Evolutionary conservation across 31 red algal species (phyloP).

Genomic region (Porphyra umbilicalis): DNA sequence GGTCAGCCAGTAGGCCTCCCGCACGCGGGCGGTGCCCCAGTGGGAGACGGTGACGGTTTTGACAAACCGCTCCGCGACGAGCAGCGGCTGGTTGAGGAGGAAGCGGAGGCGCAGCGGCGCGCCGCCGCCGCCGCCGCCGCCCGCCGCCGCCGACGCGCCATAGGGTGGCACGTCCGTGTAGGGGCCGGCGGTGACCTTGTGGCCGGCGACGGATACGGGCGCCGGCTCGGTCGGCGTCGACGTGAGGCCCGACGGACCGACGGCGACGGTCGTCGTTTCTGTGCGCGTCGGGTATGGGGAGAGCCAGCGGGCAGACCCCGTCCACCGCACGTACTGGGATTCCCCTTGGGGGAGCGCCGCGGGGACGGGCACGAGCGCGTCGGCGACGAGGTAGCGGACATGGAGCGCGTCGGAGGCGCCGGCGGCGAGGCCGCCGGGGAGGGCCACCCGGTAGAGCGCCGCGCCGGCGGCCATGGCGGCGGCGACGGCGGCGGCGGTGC

Average conservation of each 20-base stretch:
- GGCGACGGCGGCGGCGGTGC: neutral
- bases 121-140: neutral
- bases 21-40: constrained; percentile 41
- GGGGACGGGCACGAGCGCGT: constrained; percentile 31
- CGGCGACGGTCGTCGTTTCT: constrained; percentile 17
- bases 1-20: constrained; percentile 48
- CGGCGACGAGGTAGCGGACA: constrained; percentile 16
- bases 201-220: constrained; percentile 13
- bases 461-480: constrained; percentile 1
- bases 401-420: constrained; percentile 13
- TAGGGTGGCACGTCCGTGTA: constrained; percentile 26
- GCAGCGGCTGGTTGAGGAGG: constrained; percentile 51
- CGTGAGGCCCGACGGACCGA: constrained; percentile 18
- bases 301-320: constrained; percentile 28
- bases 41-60: constrained; percentile 52
- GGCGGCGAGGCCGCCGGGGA: constrained; percentile 6
- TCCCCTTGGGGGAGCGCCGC: constrained; percentile 6
- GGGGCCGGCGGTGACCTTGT: constrained; percentile 24
- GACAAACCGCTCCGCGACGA: constrained; percentile 23
- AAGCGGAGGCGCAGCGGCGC: constrained; percentile 34
- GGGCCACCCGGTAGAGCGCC: constrained; percentile 5
- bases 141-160: neutral
- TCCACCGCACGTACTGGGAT: constrained; percentile 37
- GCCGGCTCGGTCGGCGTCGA: constrained; percentile 12
- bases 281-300: constrained; percentile 37